Evolutionary conservation across 345 rosid species (phyloP), one percentile per base, ranked within the genome.

Genomic region (Brassica carinata): DNA sequence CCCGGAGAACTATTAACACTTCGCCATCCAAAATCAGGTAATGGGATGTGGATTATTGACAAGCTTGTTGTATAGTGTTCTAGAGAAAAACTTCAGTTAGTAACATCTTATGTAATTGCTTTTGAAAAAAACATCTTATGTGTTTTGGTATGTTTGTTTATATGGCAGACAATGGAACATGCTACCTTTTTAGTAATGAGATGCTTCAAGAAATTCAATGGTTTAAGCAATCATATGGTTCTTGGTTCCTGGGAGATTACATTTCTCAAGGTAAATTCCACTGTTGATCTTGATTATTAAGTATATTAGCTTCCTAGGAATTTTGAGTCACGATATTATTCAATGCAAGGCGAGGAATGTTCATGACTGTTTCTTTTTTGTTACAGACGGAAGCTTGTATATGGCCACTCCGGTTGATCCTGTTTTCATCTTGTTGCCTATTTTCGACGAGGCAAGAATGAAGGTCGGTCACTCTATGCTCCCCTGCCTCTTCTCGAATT

Each of bases 181-280:
- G 88, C 85, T 95, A 88, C 83, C 86, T 91, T 36, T 79, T 89
- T 6, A 61, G 14, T 19, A 73, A 87, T 74, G 91, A 79, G 40
- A 64, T 83, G 79, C 92, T 93, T 69, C 98, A 88, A 36, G 98
- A 95, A 81, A 83, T 95, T 78, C 90, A 95, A 36, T 88, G 94
- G 93, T 91, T 91, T 75, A 95, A 95, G 87, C 94, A 87, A 79
- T 73, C 90, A 4, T 86, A 89, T 83, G 88, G 92, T 68, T 95
- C 99, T 75, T 95, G 99, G 99, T 91, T 95, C 81, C 67, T 93
- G 15, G 98, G 99, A 69, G 90, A 91, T 82, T 93, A 91, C 78
- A 83, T 91, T 66, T 89, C 84, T 74, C 81, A 89, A 88, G 98
- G 98, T 91, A 81, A 29, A 7, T 19, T 67, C 17, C 70, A 5